Base-by-base conservation (phyloP, 1,284 basidiomycete species). In the Tilletia caries region DNA sequence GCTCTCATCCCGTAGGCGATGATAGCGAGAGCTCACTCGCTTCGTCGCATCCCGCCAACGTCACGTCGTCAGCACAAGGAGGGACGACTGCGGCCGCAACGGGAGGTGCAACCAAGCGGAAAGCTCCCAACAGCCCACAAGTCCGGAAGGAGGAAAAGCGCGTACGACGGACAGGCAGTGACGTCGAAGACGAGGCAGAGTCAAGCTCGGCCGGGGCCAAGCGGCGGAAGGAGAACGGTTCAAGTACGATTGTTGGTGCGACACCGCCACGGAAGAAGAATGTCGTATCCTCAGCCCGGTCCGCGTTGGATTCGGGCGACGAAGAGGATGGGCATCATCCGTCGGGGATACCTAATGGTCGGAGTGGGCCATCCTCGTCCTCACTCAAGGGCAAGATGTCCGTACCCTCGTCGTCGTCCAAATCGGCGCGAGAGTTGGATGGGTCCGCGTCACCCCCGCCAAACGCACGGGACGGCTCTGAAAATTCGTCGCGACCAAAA, bases 251-350 rank as follows among this genome's bases (percentile, higher is more conserved):
- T 34, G 20, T n/a, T 20, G 50, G 29, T 8, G 64, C 44, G 23
- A 67, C 37, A 48, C 37, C 66, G 6, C 52, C 52, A 18, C 50
- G 50, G 66, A 67, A 67, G 25, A 67, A 67, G 48, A 41, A 41
- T 44, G 29, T 20, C 32, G n/a, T n/a, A n/a, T n/a, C 20, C 41
- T 27, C 27, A 15, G 33, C 37, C 32, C 25, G 37, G 29, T n/a
- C 48, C 20, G 58, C 58, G 15, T 12, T 34, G 8, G 32, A 62
- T 33, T 62, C 65, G 3, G 71, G 46, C n/a, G 72, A 74, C 46
- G 69, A 67, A 8, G 65, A 66, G 44, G 44, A 46, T 46, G 43
- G 2, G 1, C 12, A 23, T n/a, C 43, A n/a, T 23, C 12, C 43
- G 25, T n/a, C 43, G 3, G 18, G 29, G 6, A 15, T 62, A 37